Evolutionary conservation across 495 filamentous ascomycete species (phyloP), one percentile per base, ranked within the genome.

Genomic region (Parathielavia hyrcaniae): DNA sequence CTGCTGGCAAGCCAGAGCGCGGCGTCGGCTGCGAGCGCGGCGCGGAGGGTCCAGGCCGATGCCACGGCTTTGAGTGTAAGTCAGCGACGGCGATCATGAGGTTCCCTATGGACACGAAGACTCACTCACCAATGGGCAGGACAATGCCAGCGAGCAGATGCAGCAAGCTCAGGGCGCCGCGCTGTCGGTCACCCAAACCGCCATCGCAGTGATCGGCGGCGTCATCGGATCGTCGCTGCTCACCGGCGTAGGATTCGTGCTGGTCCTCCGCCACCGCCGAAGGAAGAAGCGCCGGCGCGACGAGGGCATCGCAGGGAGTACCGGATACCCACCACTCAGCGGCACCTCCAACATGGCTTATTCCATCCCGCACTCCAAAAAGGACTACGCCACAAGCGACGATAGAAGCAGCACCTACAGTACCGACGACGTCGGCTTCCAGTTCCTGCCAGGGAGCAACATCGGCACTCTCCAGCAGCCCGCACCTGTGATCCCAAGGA

Each of bases 211-310:
- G 10, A 62, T 75, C 2, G 74, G 73, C 16, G 71, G 67, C 43
- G 67, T 77, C 36, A 44, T 76, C 49, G 75, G 69, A n/a, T 73
- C 70, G 5, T 68, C 72, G 10, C 61, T 77, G 40, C 54, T 77
- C 23, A 74, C 69, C 7, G 59, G 67, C 22, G 45, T 65, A 6
- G 67, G 58, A 13, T 67, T 73, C 35, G 67, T 60, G 38, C 59
- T 74, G 34, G 58, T 71, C 40, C 46, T 76, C n/a, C 64, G 71
- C 43, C 69, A 66, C 43, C 48, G 66, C 30, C 62, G 66, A 26
- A 64, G 64, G 52, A 70, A 64, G 63, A 58, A 43, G 23, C 39
- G 49, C 23, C 47, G 35, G 35, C 34, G 7, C 14, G 45, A 22
- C 32, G 19, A 44, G 17, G 38, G 59, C 12, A 39, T 44, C 20